These are phyloP conservation scores for Russula dissimulans DNA, from an alignment of 768 basidiomycete genomes.

Conservation along the genomic window DNA sequence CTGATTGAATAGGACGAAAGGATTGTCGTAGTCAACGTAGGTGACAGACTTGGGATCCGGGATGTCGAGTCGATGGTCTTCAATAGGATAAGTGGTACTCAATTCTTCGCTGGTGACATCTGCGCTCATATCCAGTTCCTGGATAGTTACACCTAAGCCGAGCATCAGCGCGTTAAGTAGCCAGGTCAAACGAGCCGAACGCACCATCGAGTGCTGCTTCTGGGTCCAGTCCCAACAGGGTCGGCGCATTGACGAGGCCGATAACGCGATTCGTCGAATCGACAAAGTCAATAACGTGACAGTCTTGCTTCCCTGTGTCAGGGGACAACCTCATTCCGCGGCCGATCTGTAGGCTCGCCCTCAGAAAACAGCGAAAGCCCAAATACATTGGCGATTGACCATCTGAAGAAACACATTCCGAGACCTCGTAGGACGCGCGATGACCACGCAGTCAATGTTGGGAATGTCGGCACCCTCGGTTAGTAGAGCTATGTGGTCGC, in stretches of 20 bases:
- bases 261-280: conserved; percentile 59
- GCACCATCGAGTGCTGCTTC: conserved; percentile 55
- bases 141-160: conserved; percentile 41
- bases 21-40: conserved; percentile 70
- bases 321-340: conserved; percentile 86
- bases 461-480: conserved; percentile 96
- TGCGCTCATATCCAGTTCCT: conserved; percentile 38
- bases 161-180: background rate
- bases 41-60: conserved; percentile 55
- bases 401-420: conserved; percentile 88
- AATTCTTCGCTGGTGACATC: conserved; percentile 18
- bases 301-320: conserved; percentile 69
- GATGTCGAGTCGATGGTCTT: conserved; percentile 24
- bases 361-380: background rate
- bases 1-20: conserved; percentile 47
- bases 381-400: conserved; percentile 37
- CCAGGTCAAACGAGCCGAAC: background rate
- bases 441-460: conserved; percentile 82
- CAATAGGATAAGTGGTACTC: conserved; percentile 19
- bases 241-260: conserved; percentile 71
- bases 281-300: conserved; percentile 86
- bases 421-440: conserved; percentile 84
- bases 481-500: conserved; percentile 50
- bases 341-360: conserved; percentile 54
- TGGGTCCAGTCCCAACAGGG: conserved; percentile 81